Evolutionary conservation across 495 filamentous ascomycete species (phyloP), one percentile per base, ranked within the genome.

Genomic region (Aspergillus kassunensis): DNA sequence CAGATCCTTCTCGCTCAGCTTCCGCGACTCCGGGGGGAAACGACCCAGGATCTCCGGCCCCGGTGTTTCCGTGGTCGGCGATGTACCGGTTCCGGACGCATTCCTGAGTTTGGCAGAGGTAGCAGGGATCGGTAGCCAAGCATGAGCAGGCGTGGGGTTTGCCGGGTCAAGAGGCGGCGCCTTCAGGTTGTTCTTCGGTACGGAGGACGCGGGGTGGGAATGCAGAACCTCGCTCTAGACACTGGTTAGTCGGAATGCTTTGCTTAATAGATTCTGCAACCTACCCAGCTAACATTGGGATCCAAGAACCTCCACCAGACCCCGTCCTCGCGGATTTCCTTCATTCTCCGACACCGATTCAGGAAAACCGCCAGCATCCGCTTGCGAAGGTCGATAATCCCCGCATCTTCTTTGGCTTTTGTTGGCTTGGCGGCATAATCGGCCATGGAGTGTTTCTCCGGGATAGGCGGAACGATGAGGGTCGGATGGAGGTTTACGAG

Each of bases 221-320:
- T 90, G 83, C 9, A 97, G 67, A 3, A 98, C 91, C 69, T 97
- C 93, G 62, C 78, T 93, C 91, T 97, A 59, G 10, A 34, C 20
- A n/a, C 20, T 7, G 46, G 57, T 81, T 63, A 77, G 70, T 49
- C 37, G 46, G 18, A 16, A 11, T 19, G 11, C 13, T 44, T 5
- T 36, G 3, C 21, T 42, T 20, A 29, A 15, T 16, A 16, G 40
- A 6, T 12, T 40, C 45, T 35, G 15, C 16, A 44, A 66, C 67
- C 34, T 69, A 97, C 91, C 93, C 93, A 98, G 85, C 93, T 98
- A 16, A 91, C 89, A 67, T 98, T 97, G 4, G 93, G 92, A 61
- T 98, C 93, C 10, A 98, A 75, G 62, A 98, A 98, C 54, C 89
- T 87, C 89, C 92, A 96, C 83, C 91, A 95, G 12, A 97, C 90